A percentile compares a stretch with the other conserved stretches of the same genome.
Conservation (phyloP, 768 basidiomycete species). For the Russula virescens region DNA sequence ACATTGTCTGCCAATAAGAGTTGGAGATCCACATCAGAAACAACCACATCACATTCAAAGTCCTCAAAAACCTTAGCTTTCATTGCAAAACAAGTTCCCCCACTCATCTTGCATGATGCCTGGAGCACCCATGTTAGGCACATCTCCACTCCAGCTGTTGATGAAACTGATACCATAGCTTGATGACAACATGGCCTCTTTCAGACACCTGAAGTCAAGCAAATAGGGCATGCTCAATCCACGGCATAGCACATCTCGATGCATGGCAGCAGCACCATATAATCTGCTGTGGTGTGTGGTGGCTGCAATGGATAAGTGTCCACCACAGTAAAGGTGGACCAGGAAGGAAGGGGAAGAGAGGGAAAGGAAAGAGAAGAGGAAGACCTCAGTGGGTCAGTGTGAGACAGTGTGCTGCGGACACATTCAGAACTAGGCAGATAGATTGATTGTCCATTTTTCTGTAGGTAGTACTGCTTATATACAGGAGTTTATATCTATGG, state of each 20-base stretch:
- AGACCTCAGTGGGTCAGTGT: too few species aligned
- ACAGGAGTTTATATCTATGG: too few species aligned
- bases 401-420: too few species aligned
- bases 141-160: conserved; percentile 47
- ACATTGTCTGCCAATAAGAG: conserved; percentile 97
- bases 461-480: too few species aligned
- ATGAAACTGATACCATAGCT: conserved; percentile 78
- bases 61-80: conserved; percentile 11
- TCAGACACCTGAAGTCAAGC: conserved; percentile 65
- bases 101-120: conserved; percentile 56
- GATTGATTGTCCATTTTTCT: too few species aligned
- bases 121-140: conserved; percentile 43
- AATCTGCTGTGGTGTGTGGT: conserved; percentile 36
- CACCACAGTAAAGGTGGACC: too few species aligned
- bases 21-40: conserved; percentile 91
- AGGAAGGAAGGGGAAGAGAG: too few species aligned
- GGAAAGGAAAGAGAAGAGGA: too few species aligned
- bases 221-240: conserved; percentile 76
- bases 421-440: too few species aligned
- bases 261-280: conserved; percentile 69
- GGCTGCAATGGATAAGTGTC: too few species aligned
- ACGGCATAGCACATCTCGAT: conserved; percentile 69
- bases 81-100: conserved; percentile 77
- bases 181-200: conserved; percentile 52
- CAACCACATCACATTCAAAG: conserved; percentile 97